phyloP scores from a whole-genome alignment of 345 rosid species.

The Eucalyptus sp. region DNA sequence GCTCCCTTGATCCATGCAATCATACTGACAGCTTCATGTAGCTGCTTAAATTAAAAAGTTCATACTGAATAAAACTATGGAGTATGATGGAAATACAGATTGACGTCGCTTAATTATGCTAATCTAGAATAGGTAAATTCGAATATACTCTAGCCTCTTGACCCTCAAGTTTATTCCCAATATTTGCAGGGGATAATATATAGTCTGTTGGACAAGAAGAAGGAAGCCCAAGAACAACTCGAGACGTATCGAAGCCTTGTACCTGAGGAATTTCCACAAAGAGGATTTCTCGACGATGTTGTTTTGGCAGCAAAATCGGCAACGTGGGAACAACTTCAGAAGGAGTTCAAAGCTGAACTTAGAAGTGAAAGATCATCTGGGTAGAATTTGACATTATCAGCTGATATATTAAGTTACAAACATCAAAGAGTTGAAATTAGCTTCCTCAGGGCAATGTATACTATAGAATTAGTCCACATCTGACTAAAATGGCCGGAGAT shows the following conservation, averaged over 20 bases:
- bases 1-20: neutral
- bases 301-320: constrained; percentile 57
- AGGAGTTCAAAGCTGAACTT: constrained; percentile 29
- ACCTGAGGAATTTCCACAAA: constrained; percentile 83
- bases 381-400: neutral
- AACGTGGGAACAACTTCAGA: constrained; percentile 36
- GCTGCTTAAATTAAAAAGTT: neutral
- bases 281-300: constrained; percentile 71
- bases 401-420: constrained; percentile 17
- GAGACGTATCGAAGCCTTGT: constrained; percentile 63
- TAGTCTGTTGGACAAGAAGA: constrained; percentile 58
- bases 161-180: neutral
- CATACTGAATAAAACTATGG: neutral
- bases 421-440: constrained; percentile 33
- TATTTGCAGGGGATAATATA: constrained; percentile 69
- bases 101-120: neutral
- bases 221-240: constrained; percentile 76
- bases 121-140: neutral
- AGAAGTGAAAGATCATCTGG: neutral
- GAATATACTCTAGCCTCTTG: neutral
- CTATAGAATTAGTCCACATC: neutral
- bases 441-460: neutral
- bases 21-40: neutral
- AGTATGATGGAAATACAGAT: neutral
- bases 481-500: neutral